Base-by-base conservation (phyloP, 176 grass and related monocot genomes). In the Musa acuminata region DNA sequence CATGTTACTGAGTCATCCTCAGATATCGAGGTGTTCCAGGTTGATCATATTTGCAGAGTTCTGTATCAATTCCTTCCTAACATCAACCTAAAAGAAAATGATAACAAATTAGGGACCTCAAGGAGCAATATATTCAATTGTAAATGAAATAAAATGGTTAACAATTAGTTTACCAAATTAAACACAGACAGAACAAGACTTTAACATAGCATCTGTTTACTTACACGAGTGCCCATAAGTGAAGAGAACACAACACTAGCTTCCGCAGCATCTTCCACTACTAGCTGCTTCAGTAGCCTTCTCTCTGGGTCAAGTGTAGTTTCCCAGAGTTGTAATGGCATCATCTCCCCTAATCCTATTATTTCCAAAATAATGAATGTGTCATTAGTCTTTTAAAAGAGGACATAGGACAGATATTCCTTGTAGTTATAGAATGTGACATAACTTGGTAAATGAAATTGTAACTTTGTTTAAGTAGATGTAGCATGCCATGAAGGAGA, bases 291-390 rank as follows among this genome's bases (percentile, higher is more conserved):
- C 78, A 99, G 87, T 57, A 89, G 51, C 78, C 95, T 93, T 57
- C 64, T 91, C 80, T 86, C 95, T 77, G 95, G 95, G 83, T 99
- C 84, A 83, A 99, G 87, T 69, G 91, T 94, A 20, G 95, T 99
- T 73, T 99, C 95, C 95, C 91, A 99, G 48, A 99, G 80, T 65
- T 99, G 95, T 59, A 51, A 20, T 55, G 95, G 95, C 95, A 99
- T 99, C 91, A 99, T 99, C 83, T 99, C 95, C 53, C 95, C 95
- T 64, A 99, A 80, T 50, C 95, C 91, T 99, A 84, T 71, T 50
- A 23, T 75, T 82, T 67, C 66, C 13, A 91, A 54, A 79, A 74
- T 23, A 23, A 53, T 29, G 13, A 35, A 52, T 76, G 23, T 13
- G 51, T 1, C 55, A 26, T 21, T 10, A 27, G 23, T 24, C 35